Percentiles rank a stretch among this genome's conserved stretches.
Conservation (phyloP, 495 filamentous ascomycete genomes). For the Acidomyces sp. region DNA sequence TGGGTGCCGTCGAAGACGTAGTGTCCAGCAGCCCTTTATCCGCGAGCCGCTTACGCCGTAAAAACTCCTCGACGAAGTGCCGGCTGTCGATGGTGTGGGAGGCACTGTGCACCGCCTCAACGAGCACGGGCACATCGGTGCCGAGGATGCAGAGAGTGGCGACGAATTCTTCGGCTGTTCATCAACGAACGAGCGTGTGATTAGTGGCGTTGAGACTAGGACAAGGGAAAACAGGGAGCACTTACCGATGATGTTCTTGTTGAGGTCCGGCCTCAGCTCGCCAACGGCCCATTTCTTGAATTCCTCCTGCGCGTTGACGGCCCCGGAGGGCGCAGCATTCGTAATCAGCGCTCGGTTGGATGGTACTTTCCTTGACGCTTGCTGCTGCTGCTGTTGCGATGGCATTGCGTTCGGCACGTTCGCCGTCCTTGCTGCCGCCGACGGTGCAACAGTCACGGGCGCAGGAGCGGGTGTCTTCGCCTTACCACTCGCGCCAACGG, state of each 20-base stretch:
- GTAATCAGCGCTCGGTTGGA: slow-evolving; percentile 27
- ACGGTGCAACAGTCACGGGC: slow-evolving; percentile 30
- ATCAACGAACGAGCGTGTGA: no score
- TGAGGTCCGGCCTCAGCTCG: slow-evolving; percentile 50
- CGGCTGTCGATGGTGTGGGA: slow-evolving; percentile 79
- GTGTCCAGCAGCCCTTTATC: slow-evolving; percentile 70
- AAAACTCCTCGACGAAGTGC: slow-evolving; percentile 88
- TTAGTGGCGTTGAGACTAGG: slow-evolving; percentile 3
- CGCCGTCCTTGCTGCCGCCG: slow-evolving; percentile 41
- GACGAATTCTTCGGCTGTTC: slow-evolving; percentile 67
- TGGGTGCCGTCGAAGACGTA: slow-evolving; percentile 16
- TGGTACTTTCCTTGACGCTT: slow-evolving; percentile 29
- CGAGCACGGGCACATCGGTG: slow-evolving; percentile 63
- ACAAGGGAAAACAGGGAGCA: not conserved
- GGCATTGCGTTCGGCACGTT: slow-evolving; percentile 17
- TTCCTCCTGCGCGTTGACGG: slow-evolving; percentile 60
- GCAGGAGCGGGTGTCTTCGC: slow-evolving; percentile 50
- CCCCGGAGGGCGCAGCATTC: not conserved
- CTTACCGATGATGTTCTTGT: slow-evolving; percentile 47
- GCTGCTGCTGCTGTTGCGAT: no score
- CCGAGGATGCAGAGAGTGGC: slow-evolving; percentile 60
- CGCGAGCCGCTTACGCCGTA: slow-evolving; percentile 80
- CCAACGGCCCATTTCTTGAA: slow-evolving; percentile 84
- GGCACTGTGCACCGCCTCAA: slow-evolving; percentile 74
- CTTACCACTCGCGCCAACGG: slow-evolving; percentile 90